phyloP scores from a whole-genome alignment of 805 yeast species.

The Starmera quercuum region DNA sequence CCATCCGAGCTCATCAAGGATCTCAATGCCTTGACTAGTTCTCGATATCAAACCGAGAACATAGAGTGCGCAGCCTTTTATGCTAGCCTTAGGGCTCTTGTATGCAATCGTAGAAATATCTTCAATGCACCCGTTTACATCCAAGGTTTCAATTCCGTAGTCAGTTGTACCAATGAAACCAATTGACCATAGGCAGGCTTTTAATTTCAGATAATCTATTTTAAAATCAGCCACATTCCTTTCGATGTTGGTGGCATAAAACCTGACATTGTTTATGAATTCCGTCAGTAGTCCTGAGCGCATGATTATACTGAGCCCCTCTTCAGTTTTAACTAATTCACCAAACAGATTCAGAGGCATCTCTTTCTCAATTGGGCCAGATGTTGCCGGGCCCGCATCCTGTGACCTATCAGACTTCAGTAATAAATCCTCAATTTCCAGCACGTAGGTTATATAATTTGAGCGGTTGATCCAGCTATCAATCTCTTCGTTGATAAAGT shows the following conservation, averaged over 20 bases:
- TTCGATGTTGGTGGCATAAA: conserved; percentile 20
- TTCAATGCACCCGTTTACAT: conserved; percentile 41
- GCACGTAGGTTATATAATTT: conserved; percentile 37
- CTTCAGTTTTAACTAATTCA: conserved; percentile 70
- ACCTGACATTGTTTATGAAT: conserved; percentile 27
- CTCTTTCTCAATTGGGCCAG: conserved; percentile 7
- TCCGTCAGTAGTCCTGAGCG: conserved; percentile 38
- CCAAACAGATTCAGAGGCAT: conserved; percentile 71
- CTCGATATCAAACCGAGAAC: conserved; percentile 67
- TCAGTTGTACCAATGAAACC: conserved; percentile 76
- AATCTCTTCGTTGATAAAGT: conserved; percentile 60
- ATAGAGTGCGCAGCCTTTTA: conserved; percentile 72
- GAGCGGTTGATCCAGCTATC: conserved; percentile 52
- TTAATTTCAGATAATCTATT: conserved; percentile 38
- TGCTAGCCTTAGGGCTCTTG: conserved; percentile 42
- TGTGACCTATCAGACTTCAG: conserved; percentile 9
- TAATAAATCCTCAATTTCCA: conserved; percentile 36
- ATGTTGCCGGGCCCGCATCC: conserved; percentile 1
- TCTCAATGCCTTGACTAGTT: conserved; percentile 75
- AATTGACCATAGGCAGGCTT: conserved; percentile 79
- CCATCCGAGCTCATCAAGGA: conserved; percentile 81
- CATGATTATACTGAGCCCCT: conserved; percentile 61
- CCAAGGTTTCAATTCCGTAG: conserved; percentile 57
- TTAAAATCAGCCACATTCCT: conserved; percentile 16
- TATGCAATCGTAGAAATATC: conserved; percentile 46